Base-by-base conservation (phyloP, 2,329 filamentous ascomycete species). In the Exophiala lecanii-corni region DNA sequence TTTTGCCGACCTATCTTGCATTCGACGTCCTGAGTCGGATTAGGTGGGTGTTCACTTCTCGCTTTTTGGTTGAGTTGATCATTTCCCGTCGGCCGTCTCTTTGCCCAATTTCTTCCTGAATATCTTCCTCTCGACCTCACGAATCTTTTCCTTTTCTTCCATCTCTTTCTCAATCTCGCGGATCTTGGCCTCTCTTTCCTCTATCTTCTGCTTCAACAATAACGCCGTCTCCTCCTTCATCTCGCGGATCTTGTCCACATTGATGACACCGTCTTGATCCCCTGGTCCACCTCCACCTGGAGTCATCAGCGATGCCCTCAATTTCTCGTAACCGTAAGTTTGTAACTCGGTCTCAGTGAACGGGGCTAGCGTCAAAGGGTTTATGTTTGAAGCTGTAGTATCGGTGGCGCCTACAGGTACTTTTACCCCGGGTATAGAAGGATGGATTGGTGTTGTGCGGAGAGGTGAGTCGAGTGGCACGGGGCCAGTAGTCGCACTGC, bases 61-160 rank as follows among this genome's bases (percentile, higher is more conserved):
- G n/a, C n/a, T n/a, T n/a, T n/a, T n/a, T n/a, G n/a, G n/a, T n/a
- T n/a, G n/a, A n/a, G n/a, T n/a, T 38, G 36, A 41, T 38, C 43
- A 45, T 31, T 50, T 43, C 13, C n/a, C 31, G n/a, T 37, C 43
- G 25, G 16, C 42, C 45, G 42, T 44, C 34, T 33, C 39, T 4
- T 19, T 43, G 9, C 42, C 53, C 37, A 56, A 30, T 34, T 52
- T 55, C 45, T 52, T 51, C 23, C 43, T 25, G 42, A 51, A 55
- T 31, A 56, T 49, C 35, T 53, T 55, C 41, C 54, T 39, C 48
- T 56, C 54, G 4, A 55, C 52, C 46, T 56, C 54, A 9, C 54
- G 39, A 9, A 49, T 55, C 40, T 56, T 56, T 36, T 54, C 54
- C 34, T 55, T 56, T 36, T 55, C 54, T 13, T 53, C 50, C 43